Conservation (phyloP, 108 stramenopile species). For the Hondaea fermentalgiana region DNA sequence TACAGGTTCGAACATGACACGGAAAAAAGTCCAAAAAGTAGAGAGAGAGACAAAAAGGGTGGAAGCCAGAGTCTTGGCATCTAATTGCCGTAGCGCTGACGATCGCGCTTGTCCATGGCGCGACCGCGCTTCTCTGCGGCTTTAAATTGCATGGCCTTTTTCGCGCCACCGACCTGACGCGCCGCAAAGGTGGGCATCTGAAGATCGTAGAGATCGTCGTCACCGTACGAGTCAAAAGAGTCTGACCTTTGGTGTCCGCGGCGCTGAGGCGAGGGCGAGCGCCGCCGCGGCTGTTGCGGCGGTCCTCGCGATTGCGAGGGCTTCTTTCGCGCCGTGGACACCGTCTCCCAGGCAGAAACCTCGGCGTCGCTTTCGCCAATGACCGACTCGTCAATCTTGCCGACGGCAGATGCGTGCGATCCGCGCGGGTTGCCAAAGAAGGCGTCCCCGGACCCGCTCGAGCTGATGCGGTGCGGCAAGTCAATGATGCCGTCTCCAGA, state of each 20-base stretch:
- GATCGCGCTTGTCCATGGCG: neutral
- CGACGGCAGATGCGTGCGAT: neutral
- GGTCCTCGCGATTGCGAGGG: neutral
- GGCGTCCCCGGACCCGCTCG: neutral
- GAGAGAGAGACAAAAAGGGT: too few relatives aligned
- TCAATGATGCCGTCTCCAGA: neutral
- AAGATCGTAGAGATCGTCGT: neutral
- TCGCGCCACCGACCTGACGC: neutral
- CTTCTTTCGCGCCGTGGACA: neutral
- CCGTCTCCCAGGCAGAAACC: neutral
- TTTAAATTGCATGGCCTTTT: conserved; percentile 12
- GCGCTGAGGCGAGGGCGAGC: neutral
- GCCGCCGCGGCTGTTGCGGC: neutral
- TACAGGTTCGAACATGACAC: too few relatives aligned
- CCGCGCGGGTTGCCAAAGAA: neutral
- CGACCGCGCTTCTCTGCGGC: neutral
- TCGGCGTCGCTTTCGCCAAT: neutral
- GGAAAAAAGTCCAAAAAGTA: too few relatives aligned
- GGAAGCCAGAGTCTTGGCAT: neutral
- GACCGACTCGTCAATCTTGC: conserved; percentile 10
- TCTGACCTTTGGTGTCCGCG: neutral
- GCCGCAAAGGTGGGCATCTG: neutral
- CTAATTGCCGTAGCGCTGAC: neutral
- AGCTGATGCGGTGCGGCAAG: neutral
- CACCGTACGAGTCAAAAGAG: neutral